Conservation (phyloP, 2,329 filamentous ascomycete species). For the Pseudophaeomoniella oleicola region DNA sequence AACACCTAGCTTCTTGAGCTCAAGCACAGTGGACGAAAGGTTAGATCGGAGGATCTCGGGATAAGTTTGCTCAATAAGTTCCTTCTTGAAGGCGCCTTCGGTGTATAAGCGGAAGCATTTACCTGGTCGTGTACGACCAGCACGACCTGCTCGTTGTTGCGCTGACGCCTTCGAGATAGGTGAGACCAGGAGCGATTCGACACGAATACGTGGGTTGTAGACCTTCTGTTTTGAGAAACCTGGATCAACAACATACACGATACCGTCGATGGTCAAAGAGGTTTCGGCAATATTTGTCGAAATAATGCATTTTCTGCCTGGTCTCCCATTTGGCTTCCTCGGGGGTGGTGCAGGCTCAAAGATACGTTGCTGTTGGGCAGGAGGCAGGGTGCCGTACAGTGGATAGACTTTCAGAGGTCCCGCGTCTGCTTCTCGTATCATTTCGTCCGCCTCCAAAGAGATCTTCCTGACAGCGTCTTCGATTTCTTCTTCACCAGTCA, state of each 20-base stretch:
- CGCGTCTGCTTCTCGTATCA: conserved; percentile 78
- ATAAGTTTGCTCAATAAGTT: conserved; percentile 93
- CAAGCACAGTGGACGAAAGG: conserved; percentile 82
- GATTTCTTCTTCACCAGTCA: conserved; percentile 97
- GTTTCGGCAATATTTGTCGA: conserved; percentile 98
- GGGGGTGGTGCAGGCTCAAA: conserved; percentile 77
- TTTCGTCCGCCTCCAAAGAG: conserved; percentile 74
- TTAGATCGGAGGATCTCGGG: conserved; percentile 93
- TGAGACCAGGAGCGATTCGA: conserved; percentile 93
- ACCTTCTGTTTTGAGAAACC: conserved; percentile 99
- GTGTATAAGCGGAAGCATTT: conserved; percentile 98
- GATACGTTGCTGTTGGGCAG: conserved; percentile 84
- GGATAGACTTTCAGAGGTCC: conserved; percentile 85
- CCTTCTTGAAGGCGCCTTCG: conserved; percentile 89
- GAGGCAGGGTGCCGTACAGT: conserved; percentile 84
- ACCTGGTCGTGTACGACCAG: conserved; percentile 92
- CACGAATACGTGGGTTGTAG: conserved; percentile 91
- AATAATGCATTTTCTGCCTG: conserved; percentile 87
- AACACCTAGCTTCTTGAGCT: conserved; percentile 93
- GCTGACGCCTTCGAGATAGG: conserved; percentile 96
- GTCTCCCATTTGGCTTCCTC: conserved; percentile 57
- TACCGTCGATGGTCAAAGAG: conserved; percentile 92
- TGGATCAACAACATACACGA: conserved; percentile 97
- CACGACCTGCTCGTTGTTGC: conserved; percentile 95
- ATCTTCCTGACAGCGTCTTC: conserved; percentile 94